Evolutionary conservation across 352 stramenopile species (phyloP).

Genomic region (Blastocystis sp.): DNA sequence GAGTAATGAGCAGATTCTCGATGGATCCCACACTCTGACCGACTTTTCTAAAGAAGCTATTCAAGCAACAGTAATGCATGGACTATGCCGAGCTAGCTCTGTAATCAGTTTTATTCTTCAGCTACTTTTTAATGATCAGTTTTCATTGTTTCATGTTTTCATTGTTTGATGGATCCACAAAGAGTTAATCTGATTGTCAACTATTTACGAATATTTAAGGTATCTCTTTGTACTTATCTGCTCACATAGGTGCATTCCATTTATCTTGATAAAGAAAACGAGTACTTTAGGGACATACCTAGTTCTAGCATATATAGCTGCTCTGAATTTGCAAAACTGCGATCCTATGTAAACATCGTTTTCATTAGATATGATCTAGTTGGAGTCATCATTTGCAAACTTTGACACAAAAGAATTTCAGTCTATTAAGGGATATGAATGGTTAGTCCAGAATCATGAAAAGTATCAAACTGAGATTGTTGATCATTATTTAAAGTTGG

Average conservation of each 20-base stretch:
- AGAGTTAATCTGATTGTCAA: not conserved
- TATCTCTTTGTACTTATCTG: not conserved
- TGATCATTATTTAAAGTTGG: slow-evolving; percentile 25
- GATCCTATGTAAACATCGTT: not conserved
- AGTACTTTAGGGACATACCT: not conserved
- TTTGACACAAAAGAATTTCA: slow-evolving; percentile 7
- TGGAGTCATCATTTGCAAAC: not conserved
- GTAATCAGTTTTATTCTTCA: not conserved
- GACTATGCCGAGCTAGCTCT: not conserved
- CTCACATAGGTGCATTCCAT: not conserved
- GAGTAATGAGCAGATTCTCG: not conserved
- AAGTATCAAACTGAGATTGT: not conserved
- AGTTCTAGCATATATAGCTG: slow-evolving; percentile 40
- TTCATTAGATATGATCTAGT: not conserved
- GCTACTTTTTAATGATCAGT: not conserved
- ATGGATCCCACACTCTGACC: not conserved
- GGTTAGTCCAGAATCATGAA: slow-evolving; percentile 41
- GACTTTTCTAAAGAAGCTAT: not conserved
- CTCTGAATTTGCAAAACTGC: not conserved
- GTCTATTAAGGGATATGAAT: slow-evolving; percentile 39
- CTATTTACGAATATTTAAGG: not conserved
- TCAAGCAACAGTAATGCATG: not conserved
- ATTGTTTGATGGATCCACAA: not conserved
- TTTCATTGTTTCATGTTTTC: not conserved
- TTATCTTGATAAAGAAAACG: slow-evolving; percentile 35